Percentiles rank a stretch among this genome's conserved stretches.
These are phyloP conservation scores for Heritiera littoralis DNA, from an alignment of 345 rosid genomes.

Conservation along the genomic window DNA sequence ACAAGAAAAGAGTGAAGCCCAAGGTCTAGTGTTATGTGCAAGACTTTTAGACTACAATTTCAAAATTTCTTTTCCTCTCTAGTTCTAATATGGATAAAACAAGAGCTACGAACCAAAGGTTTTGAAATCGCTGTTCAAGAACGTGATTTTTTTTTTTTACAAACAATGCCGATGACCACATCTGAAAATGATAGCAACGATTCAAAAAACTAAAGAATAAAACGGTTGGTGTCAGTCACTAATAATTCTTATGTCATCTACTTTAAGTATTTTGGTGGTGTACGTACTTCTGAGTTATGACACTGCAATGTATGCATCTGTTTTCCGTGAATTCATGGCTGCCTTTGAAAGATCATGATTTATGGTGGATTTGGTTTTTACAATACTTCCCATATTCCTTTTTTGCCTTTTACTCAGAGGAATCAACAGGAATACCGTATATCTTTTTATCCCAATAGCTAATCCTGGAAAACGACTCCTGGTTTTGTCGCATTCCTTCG, in stretches of 20 bases:
- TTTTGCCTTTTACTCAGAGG: slow-evolving; percentile 5
- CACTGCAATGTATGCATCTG: too few species aligned
- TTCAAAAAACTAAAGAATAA: not conserved
- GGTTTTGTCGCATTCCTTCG: not conserved
- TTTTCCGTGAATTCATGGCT: not conserved
- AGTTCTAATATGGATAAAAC: too few species aligned
- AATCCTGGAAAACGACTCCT: slow-evolving; percentile 5
- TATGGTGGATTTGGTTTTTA: not conserved
- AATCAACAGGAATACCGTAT: not conserved
- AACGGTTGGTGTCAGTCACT: not conserved
- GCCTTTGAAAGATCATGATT: not conserved
- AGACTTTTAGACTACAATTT: too few species aligned
- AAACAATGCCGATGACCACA: not conserved
- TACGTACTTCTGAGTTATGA: too few species aligned
- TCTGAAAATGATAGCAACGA: not conserved
- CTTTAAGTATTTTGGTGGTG: not conserved
- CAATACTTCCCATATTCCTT: not conserved
- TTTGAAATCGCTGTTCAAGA: too few species aligned
- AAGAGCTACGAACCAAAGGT: too few species aligned
- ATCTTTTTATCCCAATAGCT: not conserved
- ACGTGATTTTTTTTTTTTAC: too few species aligned
- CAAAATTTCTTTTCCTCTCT: too few species aligned
- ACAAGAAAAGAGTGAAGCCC: slow-evolving; percentile 7
- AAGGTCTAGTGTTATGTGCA: slow-evolving; percentile 11
- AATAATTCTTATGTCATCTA: not conserved